Evolutionary conservation across 768 basidiomycete genomes (phyloP), one percentile per base, ranked within the genome.

Genomic region (Arthromyces matolae): DNA sequence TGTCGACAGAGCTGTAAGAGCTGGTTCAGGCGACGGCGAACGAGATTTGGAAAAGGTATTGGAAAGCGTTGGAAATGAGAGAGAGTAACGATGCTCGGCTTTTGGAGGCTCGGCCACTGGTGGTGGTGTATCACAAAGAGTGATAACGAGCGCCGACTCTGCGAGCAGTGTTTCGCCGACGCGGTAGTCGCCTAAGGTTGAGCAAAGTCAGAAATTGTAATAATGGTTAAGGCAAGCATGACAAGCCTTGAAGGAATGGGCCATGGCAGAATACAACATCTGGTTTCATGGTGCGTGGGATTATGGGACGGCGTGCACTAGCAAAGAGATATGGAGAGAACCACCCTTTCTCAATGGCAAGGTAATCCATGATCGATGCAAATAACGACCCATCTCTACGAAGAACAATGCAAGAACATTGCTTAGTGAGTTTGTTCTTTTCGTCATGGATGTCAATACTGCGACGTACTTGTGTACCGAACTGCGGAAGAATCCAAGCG

Each of bases 261-360:
- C 79, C 79, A 59, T 84, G 80, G 48, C 78, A 83, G 56, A 84
- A 84, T 9, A 82, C 63, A 8, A 84, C 65, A 61, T 85, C 83
- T 22, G 84, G 82, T 61, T 72, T 81, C 75, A 84, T 78, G 19
- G 71, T 71, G 32, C 83, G 70, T 1, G 78, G 81, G 45, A 82
- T 84, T 56, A 79, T 71, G 6, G 83, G 83, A 38, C 81, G 63
- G 8, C 78, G 72, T 3, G 71, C 72, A 47, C 79, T 83, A 4
- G 81, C 80, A 57, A 81, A 84, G 2, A 83, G 67, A 58, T 83
- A 83, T 0, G 81, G 81, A 10, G 75, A 79, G 63, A 84, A 83
- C 83, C 84, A 83, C 12, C 81, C 82, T 60, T 84, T 83, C 62
- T 80, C 77, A 3, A 80, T 66, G 3, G 80, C 72, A 35, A 84